Conservation (phyloP, 768 basidiomycete genomes). For the Hericium erinaceus region DNA sequence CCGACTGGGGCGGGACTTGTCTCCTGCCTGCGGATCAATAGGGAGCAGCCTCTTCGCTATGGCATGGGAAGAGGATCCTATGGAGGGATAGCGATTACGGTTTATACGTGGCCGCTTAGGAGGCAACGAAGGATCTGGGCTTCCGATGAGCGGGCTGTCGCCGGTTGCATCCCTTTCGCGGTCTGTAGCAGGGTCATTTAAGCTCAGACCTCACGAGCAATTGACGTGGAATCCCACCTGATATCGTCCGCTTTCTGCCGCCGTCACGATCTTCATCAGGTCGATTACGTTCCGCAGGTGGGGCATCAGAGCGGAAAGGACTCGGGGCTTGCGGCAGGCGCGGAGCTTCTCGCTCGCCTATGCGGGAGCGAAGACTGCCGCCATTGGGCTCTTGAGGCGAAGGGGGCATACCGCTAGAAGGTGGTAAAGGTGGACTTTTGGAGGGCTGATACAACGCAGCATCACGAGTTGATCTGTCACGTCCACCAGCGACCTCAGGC, state of each 20-base stretch:
- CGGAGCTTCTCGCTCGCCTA: conserved; percentile 49
- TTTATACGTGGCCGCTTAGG: conserved; percentile 54
- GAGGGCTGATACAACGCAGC: not conserved
- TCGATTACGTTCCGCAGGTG: not conserved
- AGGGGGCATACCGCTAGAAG: not conserved
- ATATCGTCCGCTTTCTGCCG: conserved; percentile 54
- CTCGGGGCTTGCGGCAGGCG: conserved; percentile 13
- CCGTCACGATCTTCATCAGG: conserved; percentile 56
- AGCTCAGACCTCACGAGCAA: not conserved
- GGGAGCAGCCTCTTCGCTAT: conserved; percentile 52
- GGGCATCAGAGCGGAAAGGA: too few relatives aligned
- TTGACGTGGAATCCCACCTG: conserved; percentile 40
- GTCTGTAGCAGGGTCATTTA: conserved; percentile 28
- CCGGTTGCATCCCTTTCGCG: conserved; percentile 50
- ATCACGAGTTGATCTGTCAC: conserved; percentile 24
- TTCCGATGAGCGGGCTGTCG: conserved; percentile 22
- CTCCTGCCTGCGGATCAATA: conserved; percentile 51
- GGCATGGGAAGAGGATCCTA: conserved; percentile 24
- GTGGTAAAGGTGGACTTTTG: not conserved
- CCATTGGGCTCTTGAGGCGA: not conserved
- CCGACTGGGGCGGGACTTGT: conserved; percentile 43
- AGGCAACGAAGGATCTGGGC: conserved; percentile 32
- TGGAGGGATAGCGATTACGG: conserved; percentile 37
- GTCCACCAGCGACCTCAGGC: conserved; percentile 27
- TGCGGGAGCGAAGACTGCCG: conserved; percentile 44